These are phyloP conservation scores for Ganoderma lucidum DNA, from an alignment of 1,284 basidiomycete species.

Conservation along the genomic window DNA sequence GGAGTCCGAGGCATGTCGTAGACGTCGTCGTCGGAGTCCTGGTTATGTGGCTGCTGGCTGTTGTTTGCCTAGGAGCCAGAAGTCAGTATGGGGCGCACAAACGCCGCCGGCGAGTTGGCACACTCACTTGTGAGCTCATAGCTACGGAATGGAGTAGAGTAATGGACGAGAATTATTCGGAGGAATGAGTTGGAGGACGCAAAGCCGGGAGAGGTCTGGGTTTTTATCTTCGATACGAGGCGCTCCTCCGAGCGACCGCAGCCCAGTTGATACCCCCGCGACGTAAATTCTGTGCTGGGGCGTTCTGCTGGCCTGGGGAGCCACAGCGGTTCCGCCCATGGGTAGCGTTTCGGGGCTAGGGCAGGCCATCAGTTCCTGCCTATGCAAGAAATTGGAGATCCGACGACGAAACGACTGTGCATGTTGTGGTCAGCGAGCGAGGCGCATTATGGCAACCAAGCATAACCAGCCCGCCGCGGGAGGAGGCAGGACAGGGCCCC, in stretches of 20 bases:
- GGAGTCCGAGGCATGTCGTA: slow-evolving; percentile 41
- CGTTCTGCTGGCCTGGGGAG: slow-evolving; percentile 4
- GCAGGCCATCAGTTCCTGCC: slow-evolving; percentile 9
- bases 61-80: slow-evolving; percentile 11
- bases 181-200: slow-evolving; percentile 4
- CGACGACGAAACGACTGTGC: slow-evolving; percentile 9
- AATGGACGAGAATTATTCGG: neutral
- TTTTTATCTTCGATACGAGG: slow-evolving; percentile 3
- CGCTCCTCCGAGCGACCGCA: slow-evolving; percentile 3
- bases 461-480: neutral
- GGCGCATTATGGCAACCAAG: slow-evolving; percentile 11
- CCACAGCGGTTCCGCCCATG: slow-evolving; percentile 8
- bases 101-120: neutral
- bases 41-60: slow-evolving; percentile 26
- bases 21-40: slow-evolving; percentile 42
- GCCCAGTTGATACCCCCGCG: slow-evolving; percentile 18
- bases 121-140: slow-evolving; percentile 30
- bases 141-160: neutral
- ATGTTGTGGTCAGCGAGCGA: slow-evolving; percentile 12
- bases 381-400: slow-evolving; percentile 5
- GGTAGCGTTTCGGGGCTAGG: slow-evolving; percentile 7
- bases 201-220: neutral
- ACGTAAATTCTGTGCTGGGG: slow-evolving; percentile 7
- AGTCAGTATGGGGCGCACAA: neutral
- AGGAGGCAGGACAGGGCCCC: neutral